Percentiles rank a stretch among this genome's conserved stretches.
Conservation (phyloP, 495 filamentous ascomycete species). For the Penicillium dipodomyicola region DNA sequence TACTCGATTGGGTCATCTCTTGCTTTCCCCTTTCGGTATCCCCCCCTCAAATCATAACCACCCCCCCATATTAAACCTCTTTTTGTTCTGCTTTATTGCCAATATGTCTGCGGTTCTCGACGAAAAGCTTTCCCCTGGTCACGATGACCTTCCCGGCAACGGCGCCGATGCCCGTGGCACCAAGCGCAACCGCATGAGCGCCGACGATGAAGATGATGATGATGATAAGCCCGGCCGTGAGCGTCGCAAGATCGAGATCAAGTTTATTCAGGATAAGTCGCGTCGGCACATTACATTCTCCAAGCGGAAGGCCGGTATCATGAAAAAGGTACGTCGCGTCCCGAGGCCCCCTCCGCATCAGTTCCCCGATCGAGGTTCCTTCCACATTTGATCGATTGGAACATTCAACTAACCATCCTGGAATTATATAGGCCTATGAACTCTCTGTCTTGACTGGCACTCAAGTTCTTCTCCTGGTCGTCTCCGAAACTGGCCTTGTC, state of each 20-base stretch:
- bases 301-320: conserved; percentile 99
- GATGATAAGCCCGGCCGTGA: conserved; percentile 98
- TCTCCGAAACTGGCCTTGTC: conserved; percentile 96
- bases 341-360: conserved; percentile 15
- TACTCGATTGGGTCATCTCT: conserved; percentile 53
- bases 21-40: conserved; percentile 51
- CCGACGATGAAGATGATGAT: conserved; percentile 97
- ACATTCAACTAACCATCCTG: not conserved
- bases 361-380: conserved; percentile 3
- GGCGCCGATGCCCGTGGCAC: conserved; percentile 72
- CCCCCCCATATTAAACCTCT: conserved; percentile 6
- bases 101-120: conserved; percentile 48
- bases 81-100: conserved; percentile 34
- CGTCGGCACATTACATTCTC: conserved; percentile 99
- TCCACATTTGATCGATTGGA: conserved; percentile 1
- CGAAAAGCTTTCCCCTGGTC: conserved; percentile 48
- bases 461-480: conserved; percentile 94
- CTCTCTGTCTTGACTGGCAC: conserved; percentile 96
- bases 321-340: conserved; percentile 88
- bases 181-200: conserved; percentile 83
- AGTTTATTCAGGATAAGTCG: conserved; percentile 99
- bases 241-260: conserved; percentile 99
- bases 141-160: conserved; percentile 54
- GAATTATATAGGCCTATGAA: conserved; percentile 78
- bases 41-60: conserved; percentile 15